Conservation (phyloP, 78 protist species). For the Polysphondylium violaceum region DNA sequence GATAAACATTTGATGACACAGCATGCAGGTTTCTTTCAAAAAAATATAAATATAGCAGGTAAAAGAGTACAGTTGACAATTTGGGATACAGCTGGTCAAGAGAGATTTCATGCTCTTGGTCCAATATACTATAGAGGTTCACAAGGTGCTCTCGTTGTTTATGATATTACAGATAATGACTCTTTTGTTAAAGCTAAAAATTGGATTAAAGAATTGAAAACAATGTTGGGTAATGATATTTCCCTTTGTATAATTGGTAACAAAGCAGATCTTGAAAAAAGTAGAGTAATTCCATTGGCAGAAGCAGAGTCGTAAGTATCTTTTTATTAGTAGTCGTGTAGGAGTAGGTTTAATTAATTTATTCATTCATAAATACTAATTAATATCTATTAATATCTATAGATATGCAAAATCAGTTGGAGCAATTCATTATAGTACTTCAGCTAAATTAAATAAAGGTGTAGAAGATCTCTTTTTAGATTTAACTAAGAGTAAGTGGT, state of each 20-base stretch:
- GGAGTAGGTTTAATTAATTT: neutral
- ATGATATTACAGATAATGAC: constrained; percentile 94
- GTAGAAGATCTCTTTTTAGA: constrained; percentile 89
- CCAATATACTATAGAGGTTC: constrained; percentile 97
- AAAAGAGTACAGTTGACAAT: constrained; percentile 88
- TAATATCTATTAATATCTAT: neutral
- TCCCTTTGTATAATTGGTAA: constrained; percentile 91
- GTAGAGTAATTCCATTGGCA: constrained; percentile 72
- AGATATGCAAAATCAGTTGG: constrained; percentile 88
- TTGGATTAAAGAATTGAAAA: constrained; percentile 95
- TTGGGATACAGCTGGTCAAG: constrained; percentile 89
- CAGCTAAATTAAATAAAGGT: constrained; percentile 90
- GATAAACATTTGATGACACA: constrained; percentile 88
- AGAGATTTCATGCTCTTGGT: constrained; percentile 94
- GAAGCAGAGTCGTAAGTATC: constrained; percentile 81
- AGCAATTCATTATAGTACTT: constrained; percentile 90
- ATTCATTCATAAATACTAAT: neutral
- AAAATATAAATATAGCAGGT: constrained; percentile 84
- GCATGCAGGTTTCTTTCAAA: constrained; percentile 90
- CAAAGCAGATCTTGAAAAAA: constrained; percentile 89
- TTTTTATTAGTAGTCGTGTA: neutral
- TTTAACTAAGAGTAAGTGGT: constrained; percentile 80
- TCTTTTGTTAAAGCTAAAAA: constrained; percentile 88
- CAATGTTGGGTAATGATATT: constrained; percentile 91
- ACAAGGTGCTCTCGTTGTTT: constrained; percentile 95